Conservation (phyloP, 2,329 filamentous ascomycete species). For the Fusarium sp. region DNA sequence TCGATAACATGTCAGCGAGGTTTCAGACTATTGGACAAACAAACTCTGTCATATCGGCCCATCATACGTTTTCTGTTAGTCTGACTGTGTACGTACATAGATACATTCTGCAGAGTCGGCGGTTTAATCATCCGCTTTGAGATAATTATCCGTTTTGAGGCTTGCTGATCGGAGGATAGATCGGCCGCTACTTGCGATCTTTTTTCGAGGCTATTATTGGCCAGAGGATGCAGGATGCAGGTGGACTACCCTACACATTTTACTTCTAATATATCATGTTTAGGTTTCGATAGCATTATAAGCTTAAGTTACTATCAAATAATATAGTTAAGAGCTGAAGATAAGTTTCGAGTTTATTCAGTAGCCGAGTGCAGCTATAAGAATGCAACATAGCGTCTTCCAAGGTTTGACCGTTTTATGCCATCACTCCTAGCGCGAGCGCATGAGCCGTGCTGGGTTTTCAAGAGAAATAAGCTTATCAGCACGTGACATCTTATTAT, state of each 20-base stretch:
- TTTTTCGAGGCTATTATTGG: not conserved
- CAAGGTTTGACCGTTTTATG: not conserved
- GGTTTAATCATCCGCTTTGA: not conserved
- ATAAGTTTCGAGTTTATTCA: not conserved
- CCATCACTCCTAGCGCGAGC: not conserved
- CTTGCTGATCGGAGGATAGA: slow-evolving; percentile 1
- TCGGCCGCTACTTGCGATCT: not conserved
- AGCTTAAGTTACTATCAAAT: too few relatives aligned
- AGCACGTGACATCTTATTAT: not conserved
- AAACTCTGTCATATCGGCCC: not conserved
- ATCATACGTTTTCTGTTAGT: not conserved
- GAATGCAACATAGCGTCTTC: too few relatives aligned
- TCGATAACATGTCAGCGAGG: not conserved
- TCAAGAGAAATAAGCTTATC: not conserved
- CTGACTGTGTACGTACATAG: not conserved
- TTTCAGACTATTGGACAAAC: not conserved
- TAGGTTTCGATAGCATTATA: too few relatives aligned
- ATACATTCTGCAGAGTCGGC: not conserved
- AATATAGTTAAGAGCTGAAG: too few relatives aligned
- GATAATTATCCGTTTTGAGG: too few relatives aligned
- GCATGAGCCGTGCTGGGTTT: too few relatives aligned
- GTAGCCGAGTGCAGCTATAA: not conserved
- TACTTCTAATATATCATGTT: too few relatives aligned
- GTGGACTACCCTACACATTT: not conserved
- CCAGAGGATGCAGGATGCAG: not conserved